phyloP scores from a whole-genome alignment of 345 rosid species.

The Salix arbutifolia region DNA sequence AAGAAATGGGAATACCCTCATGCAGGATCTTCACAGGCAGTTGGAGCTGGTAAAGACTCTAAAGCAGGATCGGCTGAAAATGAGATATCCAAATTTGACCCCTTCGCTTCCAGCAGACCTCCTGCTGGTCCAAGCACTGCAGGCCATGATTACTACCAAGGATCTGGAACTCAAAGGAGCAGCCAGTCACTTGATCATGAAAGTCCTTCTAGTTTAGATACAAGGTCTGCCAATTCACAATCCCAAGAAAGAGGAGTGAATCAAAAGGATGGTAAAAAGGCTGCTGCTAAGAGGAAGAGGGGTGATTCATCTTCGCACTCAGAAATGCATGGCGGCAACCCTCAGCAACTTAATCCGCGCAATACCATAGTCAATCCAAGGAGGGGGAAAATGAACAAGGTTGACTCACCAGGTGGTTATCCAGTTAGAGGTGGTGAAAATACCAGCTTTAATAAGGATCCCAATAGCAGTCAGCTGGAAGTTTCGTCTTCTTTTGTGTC shows the following conservation, averaged over 20 bases:
- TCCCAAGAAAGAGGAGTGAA: constrained; percentile 68
- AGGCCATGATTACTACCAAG: constrained; percentile 75
- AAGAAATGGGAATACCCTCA: constrained; percentile 6
- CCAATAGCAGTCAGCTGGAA: constrained; percentile 41
- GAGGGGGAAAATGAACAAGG: constrained; percentile 64
- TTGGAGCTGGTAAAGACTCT: constrained; percentile 50
- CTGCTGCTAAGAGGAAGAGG: constrained; percentile 70
- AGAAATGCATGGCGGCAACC: constrained; percentile 49
- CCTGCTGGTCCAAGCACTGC: constrained; percentile 58
- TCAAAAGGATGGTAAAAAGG: constrained; percentile 55
- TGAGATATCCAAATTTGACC: constrained; percentile 60
- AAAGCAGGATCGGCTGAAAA: constrained; percentile 53
- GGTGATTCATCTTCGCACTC: constrained; percentile 52
- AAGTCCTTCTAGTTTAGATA: constrained; percentile 90
- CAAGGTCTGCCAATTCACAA: constrained; percentile 75
- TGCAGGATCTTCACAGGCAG: constrained; percentile 75
- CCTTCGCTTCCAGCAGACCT: constrained; percentile 59
- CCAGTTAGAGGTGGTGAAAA: constrained; percentile 40
- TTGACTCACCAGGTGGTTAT: constrained; percentile 45
- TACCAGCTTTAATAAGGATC: constrained; percentile 28
- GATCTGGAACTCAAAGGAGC: constrained; percentile 57
- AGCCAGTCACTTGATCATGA: constrained; percentile 79
- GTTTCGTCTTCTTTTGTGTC: constrained; percentile 34
- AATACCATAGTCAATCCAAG: constrained; percentile 37
- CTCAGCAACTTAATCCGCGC: constrained; percentile 47